Evolutionary conservation across 2,329 filamentous ascomycete genomes (phyloP), one percentile per base, ranked within the genome.

Genomic region (Zarea fungicola): DNA sequence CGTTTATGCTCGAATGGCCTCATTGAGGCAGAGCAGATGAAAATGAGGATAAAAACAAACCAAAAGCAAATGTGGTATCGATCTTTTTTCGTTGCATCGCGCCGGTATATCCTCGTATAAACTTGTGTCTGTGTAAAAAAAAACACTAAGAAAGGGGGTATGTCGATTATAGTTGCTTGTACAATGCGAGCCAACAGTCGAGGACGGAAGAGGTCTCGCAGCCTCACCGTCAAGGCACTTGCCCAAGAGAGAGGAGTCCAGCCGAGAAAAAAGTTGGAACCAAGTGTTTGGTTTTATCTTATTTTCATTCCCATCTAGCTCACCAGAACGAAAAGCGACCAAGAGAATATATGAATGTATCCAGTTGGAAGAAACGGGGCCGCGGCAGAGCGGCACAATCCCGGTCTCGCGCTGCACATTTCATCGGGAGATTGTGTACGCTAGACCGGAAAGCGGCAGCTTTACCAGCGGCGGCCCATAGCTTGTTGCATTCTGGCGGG

Each of bases 401-500:
- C 61, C 56, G 56, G 56, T 60, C 62, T 58, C 59, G 59, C 35
- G 35, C 36, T 25, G n/a, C 26, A 53, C 61, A 52, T 52, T 53
- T 57, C 55, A 36, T 56, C 53, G 58, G 56, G 65, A 64, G 64
- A 66, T n/a, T n/a, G n/a, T n/a, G 62, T 64, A 58, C 62, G 59
- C 31, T 42, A 49, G 51, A 54, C 52, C 50, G 43, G 50, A 16
- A 35, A 18, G 42, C 50, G 31, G 47, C 23, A 16, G 35, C 45
- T 51, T 67, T 81, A 81, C 78, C 78, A 82, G 56, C 76, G 73
- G 54, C 75, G 71, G 50, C 67, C 68, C 55, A 79, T 69, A 47
- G 66, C 59, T 60, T 79, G 76, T 62, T 79, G 78, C 74, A 84
- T 77, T 64, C 80, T 74, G 63, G 73, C 73, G 54, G 81, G 81